Percentiles rank a stretch among this genome's conserved stretches.
These are phyloP conservation scores for Leucosporidium scottii DNA, from an alignment of 768 basidiomycete genomes.

Conservation along the genomic window DNA sequence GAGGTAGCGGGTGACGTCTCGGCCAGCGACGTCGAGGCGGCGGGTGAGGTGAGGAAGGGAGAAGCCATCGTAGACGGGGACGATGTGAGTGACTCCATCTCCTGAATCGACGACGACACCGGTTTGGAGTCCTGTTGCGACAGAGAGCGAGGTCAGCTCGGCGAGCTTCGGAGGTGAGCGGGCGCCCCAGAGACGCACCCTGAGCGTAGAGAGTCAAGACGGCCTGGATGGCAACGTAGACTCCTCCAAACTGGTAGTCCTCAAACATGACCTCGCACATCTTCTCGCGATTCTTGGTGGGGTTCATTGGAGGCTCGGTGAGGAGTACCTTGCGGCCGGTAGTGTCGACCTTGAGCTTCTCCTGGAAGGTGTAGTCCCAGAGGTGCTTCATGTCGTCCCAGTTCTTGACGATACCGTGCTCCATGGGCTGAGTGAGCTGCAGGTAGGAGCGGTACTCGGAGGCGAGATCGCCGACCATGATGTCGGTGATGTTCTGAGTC, in stretches of 20 bases:
- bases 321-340: conserved; percentile 79
- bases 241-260: conserved; percentile 89
- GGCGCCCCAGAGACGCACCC: conserved; percentile 52
- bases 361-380: conserved; percentile 97
- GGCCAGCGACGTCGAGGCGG: conserved; percentile 91
- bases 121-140: conserved; percentile 73
- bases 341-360: conserved; percentile 86
- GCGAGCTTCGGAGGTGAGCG: background rate
- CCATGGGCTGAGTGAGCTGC: conserved; percentile 96
- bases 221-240: conserved; percentile 97
- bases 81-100: conserved; percentile 98
- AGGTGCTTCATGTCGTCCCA: conserved; percentile 99
- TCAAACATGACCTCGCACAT: conserved; percentile 99
- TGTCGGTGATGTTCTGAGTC: conserved; percentile 79
- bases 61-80: conserved; percentile 96
- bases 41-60: conserved; percentile 90
- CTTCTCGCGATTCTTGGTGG: conserved; percentile 77
- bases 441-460: conserved; percentile 88
- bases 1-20: conserved; percentile 95
- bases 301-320: conserved; percentile 99
- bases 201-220: conserved; percentile 97
- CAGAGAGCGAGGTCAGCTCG: background rate
- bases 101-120: conserved; percentile 99
- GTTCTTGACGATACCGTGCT: conserved; percentile 96
- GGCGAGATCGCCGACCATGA: conserved; percentile 98